A percentile compares a stretch with the other conserved stretches of the same genome.
Evolutionary conservation across 306 rosid species (phyloP).

Genomic region (Trifolium pratense): DNA sequence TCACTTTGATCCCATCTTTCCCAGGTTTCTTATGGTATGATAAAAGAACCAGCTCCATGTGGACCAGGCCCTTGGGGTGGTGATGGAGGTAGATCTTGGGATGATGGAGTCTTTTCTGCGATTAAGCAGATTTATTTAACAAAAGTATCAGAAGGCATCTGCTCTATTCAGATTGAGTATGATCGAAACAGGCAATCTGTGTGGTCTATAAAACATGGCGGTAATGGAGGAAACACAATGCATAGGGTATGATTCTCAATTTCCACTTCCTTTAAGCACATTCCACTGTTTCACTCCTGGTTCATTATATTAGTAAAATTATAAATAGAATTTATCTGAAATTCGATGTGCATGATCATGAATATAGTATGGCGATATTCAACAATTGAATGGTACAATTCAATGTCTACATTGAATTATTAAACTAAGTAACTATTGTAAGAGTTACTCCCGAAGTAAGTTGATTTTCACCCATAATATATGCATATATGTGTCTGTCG

Average conservation of each 20-base stretch:
- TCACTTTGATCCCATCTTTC: slow-evolving; percentile 1
- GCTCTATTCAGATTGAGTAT: slow-evolving; percentile 89
- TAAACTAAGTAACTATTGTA: neutral
- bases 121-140: slow-evolving; percentile 84
- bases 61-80: slow-evolving; percentile 99
- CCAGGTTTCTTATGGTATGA: slow-evolving; percentile 65
- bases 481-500: neutral
- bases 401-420: neutral
- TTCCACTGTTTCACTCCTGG: neutral
- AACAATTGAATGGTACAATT: neutral
- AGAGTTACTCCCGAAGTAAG: neutral
- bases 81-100: slow-evolving; percentile 94
- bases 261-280: slow-evolving; percentile 29
- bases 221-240: slow-evolving; percentile 68
- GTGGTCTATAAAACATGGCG: slow-evolving; percentile 93
- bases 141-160: slow-evolving; percentile 66
- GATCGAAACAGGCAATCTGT: slow-evolving; percentile 84
- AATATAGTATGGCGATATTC: neutral
- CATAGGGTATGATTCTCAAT: slow-evolving; percentile 64
- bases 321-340: neutral
- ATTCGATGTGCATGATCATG: neutral
- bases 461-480: neutral
- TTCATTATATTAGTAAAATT: slow-evolving; percentile 5
- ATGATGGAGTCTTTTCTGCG: slow-evolving; percentile 90
- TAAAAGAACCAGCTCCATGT: slow-evolving; percentile 84